Evolutionary conservation across 2,329 filamentous ascomycete species (phyloP).

Genomic region (Didymella pinodella): DNA sequence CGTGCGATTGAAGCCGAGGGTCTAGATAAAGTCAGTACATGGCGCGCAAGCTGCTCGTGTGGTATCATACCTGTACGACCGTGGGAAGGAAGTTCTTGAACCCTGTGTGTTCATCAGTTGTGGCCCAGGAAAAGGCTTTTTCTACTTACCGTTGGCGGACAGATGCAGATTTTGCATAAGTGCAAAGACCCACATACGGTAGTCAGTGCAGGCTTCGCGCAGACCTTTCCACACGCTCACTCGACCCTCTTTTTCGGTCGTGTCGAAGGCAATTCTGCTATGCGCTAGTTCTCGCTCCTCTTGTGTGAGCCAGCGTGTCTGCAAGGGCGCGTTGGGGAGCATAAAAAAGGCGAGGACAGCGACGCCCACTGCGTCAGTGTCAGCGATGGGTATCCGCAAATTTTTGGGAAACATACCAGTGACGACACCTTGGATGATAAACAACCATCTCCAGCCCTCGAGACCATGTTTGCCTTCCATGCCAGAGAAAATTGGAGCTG

Average conservation of each 20-base stretch:
- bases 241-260: conserved; percentile 44
- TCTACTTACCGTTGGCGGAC: conserved; percentile 1
- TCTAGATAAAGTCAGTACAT: conserved; percentile 1
- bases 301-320: conserved; percentile 53
- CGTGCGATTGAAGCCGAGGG: conserved; percentile 42
- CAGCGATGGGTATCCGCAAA: neutral
- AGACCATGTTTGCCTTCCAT: conserved; percentile 53
- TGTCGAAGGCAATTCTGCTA: conserved; percentile 52
- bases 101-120: neutral
- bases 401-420: conserved; percentile 31
- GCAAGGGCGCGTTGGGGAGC: conserved; percentile 28
- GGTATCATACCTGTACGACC: conserved; percentile 14
- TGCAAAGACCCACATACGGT: conserved; percentile 29
- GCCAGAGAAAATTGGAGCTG: conserved; percentile 45
- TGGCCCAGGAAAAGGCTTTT: neutral
- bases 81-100: conserved; percentile 22
- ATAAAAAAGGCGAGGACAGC: conserved; percentile 29
- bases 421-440: conserved; percentile 52
- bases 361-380: conserved; percentile 9
- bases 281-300: conserved; percentile 51
- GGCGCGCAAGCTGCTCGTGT: no score
- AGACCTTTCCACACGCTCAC: conserved; percentile 25
- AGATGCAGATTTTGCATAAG: conserved; percentile 29
- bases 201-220: conserved; percentile 27
- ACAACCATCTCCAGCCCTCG: conserved; percentile 55